A percentile compares a stretch with the other conserved stretches of the same genome.
These are phyloP conservation scores for Fusarium sp. DNA, from an alignment of 2,329 filamentous ascomycete genomes.

Conservation along the genomic window DNA sequence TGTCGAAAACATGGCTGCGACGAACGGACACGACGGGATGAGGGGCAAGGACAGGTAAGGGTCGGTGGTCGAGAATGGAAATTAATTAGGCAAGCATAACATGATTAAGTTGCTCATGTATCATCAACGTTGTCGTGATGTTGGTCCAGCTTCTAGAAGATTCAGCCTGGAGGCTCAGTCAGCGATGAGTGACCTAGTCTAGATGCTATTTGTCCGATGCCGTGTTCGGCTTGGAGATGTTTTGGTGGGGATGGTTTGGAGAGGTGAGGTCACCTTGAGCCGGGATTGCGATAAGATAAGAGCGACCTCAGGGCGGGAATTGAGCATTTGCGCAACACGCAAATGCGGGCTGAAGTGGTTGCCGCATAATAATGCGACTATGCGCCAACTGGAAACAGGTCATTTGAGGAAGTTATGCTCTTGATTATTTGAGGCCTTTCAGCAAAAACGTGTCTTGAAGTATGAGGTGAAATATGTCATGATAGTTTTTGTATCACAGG, in stretches of 20 bases:
- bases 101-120: conserved; percentile 27
- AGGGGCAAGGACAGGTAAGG: conserved; percentile 14
- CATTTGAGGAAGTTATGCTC: neutral
- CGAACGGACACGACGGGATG: conserved; percentile 14
- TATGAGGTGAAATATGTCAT: neutral
- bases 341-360: conserved; percentile 31
- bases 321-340: conserved; percentile 34
- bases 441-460: neutral
- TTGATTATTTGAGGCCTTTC: neutral
- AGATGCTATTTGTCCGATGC: conserved; percentile 43
- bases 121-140: conserved; percentile 17
- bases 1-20: conserved; percentile 82
- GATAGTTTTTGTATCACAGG: neutral
- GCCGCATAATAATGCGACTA: conserved; percentile 14
- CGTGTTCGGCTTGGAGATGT: conserved; percentile 40
- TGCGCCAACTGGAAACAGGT: conserved; percentile 14
- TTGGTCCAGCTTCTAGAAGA: conserved; percentile 47
- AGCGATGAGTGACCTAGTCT: conserved; percentile 37
- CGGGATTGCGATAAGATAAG: conserved; percentile 43
- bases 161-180: conserved; percentile 48
- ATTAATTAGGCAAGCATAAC: conserved; percentile 25
- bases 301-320: neutral
- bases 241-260: conserved; percentile 46
- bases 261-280: conserved; percentile 42
- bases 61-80: conserved; percentile 11